Evolutionary conservation across 2,329 filamentous ascomycete species (phyloP).

Genomic region (Magnaporthiopsis poae): DNA sequence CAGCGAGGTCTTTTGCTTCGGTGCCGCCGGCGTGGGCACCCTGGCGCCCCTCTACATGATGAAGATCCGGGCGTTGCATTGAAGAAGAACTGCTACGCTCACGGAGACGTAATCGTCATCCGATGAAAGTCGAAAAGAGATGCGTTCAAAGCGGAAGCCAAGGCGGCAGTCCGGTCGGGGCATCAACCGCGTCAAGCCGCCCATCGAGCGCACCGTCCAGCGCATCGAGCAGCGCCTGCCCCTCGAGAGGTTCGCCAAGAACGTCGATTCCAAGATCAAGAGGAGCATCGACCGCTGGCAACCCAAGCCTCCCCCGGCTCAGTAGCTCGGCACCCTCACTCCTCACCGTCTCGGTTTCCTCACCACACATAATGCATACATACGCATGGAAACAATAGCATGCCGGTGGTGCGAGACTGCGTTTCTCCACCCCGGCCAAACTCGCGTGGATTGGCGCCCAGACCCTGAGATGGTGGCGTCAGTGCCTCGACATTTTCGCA

Average conservation of each 20-base stretch:
- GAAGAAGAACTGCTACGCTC: no score
- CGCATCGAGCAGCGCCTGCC: constrained; percentile 37
- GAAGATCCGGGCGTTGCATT: no score
- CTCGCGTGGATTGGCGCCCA: constrained; percentile 3
- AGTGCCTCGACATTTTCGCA: background rate
- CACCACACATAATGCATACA: background rate
- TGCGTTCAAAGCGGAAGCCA: no score
- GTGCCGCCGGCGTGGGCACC: constrained; percentile 41
- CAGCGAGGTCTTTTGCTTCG: constrained; percentile 43
- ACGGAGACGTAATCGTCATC: no score
- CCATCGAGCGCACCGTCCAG: constrained; percentile 34
- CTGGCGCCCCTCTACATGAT: constrained; percentile 48
- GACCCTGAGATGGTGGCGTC: constrained; percentile 9
- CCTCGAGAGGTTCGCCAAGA: constrained; percentile 40
- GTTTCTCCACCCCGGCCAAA: background rate
- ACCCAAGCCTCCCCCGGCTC: constrained; percentile 1
- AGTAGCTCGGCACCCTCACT: background rate
- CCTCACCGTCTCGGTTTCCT: background rate
- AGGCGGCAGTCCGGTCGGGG: no score
- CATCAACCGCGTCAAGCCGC: constrained; percentile 40
- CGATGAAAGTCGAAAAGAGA: no score
- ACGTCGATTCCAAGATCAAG: constrained; percentile 38
- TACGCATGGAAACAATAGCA: background rate
- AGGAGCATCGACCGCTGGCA: constrained; percentile 30
- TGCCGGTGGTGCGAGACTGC: background rate